A percentile compares a stretch with the other conserved stretches of the same genome.
phyloP scores from a whole-genome alignment of 2,329 filamentous ascomycete species.

The Paraconiothyrium brasiliense region DNA sequence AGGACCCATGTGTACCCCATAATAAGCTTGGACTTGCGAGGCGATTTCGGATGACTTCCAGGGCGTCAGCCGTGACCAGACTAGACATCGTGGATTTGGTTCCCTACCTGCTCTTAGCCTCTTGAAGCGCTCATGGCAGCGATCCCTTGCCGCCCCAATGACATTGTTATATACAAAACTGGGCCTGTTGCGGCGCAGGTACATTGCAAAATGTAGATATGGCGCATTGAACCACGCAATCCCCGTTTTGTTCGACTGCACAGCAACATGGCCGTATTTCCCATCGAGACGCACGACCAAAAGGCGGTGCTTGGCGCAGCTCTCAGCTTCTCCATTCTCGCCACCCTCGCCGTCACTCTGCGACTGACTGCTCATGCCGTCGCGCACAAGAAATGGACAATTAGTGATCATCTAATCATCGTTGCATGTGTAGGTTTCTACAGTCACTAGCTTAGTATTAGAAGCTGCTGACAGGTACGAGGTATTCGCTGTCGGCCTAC shows the following conservation, averaged over 20 bases:
- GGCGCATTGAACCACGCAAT: not conserved
- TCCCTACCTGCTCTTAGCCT: not conserved
- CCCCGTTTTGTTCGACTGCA: not conserved
- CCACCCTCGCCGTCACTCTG: not conserved
- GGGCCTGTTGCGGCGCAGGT: no score
- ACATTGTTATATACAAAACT: no score
- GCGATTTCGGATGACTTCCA: no score
- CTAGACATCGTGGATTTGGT: no score
- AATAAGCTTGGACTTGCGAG: no score
- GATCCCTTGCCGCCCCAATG: not conserved
- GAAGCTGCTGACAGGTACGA: not conserved
- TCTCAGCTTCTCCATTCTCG: conserved; percentile 1
- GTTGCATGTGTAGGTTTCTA: not conserved
- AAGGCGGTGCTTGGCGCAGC: not conserved
- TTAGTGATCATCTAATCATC: not conserved
- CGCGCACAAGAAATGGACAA: not conserved
- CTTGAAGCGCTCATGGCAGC: not conserved
- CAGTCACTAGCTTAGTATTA: not conserved
- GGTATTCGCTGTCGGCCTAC: not conserved
- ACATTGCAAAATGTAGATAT: not conserved
- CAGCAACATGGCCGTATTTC: not conserved
- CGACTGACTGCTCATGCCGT: not conserved
- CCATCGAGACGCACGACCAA: not conserved
- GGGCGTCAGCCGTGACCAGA: no score
- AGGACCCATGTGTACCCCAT: no score